Conservation (phyloP, 2,329 filamentous ascomycete species). For the Aspergillus neotritici region DNA sequence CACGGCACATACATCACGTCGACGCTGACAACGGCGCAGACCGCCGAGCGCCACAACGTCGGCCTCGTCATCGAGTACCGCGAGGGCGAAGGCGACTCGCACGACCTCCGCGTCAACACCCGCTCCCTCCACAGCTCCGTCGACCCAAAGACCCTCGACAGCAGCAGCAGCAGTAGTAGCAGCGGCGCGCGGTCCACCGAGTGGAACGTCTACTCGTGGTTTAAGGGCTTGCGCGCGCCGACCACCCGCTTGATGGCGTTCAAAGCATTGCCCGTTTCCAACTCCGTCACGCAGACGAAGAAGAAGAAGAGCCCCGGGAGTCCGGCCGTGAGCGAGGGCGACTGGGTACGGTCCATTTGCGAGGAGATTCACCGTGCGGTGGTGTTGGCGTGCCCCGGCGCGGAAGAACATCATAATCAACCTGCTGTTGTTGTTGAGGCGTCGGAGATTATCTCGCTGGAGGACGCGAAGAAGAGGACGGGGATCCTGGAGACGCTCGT, state of each 20-base stretch:
- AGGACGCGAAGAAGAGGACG: conserved; percentile 80
- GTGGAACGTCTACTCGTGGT: conserved; percentile 41
- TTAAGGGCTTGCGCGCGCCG: conserved; percentile 26
- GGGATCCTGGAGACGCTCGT: conserved; percentile 80
- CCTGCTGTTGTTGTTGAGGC: conserved; percentile 47
- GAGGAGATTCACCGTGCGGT: conserved; percentile 69
- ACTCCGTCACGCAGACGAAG: conserved; percentile 20
- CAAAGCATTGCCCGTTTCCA: conserved; percentile 38
- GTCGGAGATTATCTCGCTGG: conserved; percentile 71
- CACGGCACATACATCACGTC: conserved; percentile 87
- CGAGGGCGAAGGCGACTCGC: conserved; percentile 62
- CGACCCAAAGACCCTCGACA: conserved; percentile 37
- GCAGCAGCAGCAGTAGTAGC: conserved; percentile 19
- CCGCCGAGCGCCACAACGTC: conserved; percentile 72
- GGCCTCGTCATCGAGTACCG: conserved; percentile 77
- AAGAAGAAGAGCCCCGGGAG: conserved; percentile 12
- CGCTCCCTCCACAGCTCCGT: conserved; percentile 61
- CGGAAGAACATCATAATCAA: conserved; percentile 12
- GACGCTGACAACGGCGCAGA: conserved; percentile 70
- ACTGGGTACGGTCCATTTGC: conserved; percentile 60
- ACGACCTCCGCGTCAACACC: conserved; percentile 77
- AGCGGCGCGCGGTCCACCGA: conserved; percentile 20
- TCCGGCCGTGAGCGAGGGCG: conserved; percentile 41
- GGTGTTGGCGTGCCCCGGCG: conserved; percentile 41
- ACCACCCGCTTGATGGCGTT: conserved; percentile 38